These are phyloP conservation scores for Ustilago shanxiensis DNA, from an alignment of 1,284 basidiomycete species.

Conservation along the genomic window DNA sequence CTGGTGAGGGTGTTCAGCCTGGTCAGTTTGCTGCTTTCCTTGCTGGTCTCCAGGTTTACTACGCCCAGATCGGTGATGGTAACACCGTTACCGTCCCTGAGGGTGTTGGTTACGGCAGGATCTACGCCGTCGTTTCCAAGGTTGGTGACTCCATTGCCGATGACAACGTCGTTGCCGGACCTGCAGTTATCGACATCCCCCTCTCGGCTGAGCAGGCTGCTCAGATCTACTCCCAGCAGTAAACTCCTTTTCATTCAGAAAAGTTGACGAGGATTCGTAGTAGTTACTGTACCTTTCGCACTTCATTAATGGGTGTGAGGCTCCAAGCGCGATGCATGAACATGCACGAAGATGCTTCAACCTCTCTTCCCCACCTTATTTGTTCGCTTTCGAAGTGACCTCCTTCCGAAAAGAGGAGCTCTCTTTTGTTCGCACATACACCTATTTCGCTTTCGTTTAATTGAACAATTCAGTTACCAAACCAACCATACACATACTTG, in stretches of 20 bases:
- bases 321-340: conserved; percentile 8
- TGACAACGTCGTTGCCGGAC: conserved; percentile 73
- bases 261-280: background rate
- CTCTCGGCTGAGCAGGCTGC: conserved; percentile 49
- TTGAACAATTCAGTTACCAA: conserved; percentile 10
- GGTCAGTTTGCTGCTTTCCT: conserved; percentile 72
- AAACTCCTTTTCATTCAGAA: background rate
- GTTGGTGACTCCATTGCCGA: conserved; percentile 70
- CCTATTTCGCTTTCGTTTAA: conserved; percentile 3
- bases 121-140: conserved; percentile 71
- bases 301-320: conserved; percentile 9
- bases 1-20: conserved; percentile 63
- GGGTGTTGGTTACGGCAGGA: conserved; percentile 70
- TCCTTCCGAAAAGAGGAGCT: background rate
- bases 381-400: too few relatives aligned
- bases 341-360: background rate
- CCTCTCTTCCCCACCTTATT: background rate
- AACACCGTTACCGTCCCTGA: conserved; percentile 70
- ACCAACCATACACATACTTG: background rate
- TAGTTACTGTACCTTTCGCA: conserved; percentile 13
- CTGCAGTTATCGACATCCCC: conserved; percentile 71
- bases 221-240: conserved; percentile 28
- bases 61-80: conserved; percentile 56
- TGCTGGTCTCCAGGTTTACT: conserved; percentile 69
- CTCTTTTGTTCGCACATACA: background rate